These are phyloP conservation scores for Botryotinia calthae DNA, from an alignment of 2,329 filamentous ascomycete genomes.

Conservation along the genomic window DNA sequence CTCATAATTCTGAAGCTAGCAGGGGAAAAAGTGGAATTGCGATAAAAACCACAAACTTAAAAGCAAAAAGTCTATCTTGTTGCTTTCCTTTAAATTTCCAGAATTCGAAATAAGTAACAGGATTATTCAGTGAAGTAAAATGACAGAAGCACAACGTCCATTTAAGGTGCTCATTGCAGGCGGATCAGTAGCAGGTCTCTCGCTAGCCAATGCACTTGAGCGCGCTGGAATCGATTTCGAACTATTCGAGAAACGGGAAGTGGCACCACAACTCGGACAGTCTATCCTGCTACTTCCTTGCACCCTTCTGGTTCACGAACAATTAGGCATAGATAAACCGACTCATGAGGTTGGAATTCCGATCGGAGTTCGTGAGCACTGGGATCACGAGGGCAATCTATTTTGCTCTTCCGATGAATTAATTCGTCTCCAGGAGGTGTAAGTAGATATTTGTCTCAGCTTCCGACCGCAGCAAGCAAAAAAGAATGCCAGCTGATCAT, in stretches of 20 bases:
- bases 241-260: constrained; percentile 30
- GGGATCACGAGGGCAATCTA: constrained; percentile 9
- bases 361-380: constrained; percentile 6
- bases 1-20: neutral
- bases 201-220: constrained; percentile 29
- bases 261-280: constrained; percentile 29
- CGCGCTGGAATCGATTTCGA: constrained; percentile 29
- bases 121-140: neutral
- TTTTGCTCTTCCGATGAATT: constrained; percentile 15
- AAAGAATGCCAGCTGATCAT: constrained; percentile 3
- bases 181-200: constrained; percentile 30
- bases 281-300: constrained; percentile 39
- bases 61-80: neutral
- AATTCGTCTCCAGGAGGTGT: constrained; percentile 16
- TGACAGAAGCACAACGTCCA: constrained; percentile 1
- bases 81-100: neutral
- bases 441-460: neutral
- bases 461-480: neutral
- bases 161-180: constrained; percentile 31
- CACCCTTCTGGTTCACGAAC: constrained; percentile 48
- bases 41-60: neutral
- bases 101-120: neutral
- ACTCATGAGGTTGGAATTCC: constrained; percentile 15
- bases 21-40: neutral
- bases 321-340: constrained; percentile 39